Base-by-base conservation (phyloP, 257 asterid genomes). In the Penstemon newberryi region DNA sequence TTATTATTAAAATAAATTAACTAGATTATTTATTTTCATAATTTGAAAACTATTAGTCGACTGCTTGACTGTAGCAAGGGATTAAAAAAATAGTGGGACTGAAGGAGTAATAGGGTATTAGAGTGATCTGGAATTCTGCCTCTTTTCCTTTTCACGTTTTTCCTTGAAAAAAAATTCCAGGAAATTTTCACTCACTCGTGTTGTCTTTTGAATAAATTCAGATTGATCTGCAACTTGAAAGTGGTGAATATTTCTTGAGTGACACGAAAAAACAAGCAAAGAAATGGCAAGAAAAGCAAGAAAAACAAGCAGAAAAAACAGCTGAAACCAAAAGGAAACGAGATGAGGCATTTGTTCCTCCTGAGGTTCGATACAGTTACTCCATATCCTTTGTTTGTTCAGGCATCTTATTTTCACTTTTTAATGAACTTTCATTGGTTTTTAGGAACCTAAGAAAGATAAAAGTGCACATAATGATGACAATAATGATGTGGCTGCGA, bases 211-310 rank as follows among this genome's bases (percentile, higher is more conserved):
- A 45, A 36, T n/a, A 45, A 8, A 39, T 19, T 63, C 83, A 93
- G 97, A 68, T 93, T 75, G 98, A 90, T 86, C n/a, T 56, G 77
- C 90, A 82, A 81, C 73, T 93, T 82, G 98, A 84, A 83, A 86
- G 85, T 66, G 98, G 98, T 46, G 97, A 93, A 66, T 93, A 82
- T 82, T 93, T 93, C 90, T 72, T 87, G 47, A 85, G 87, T 70
- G 92, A 85, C 50, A 75, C 75, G 73, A 90, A 84, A 82, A 93
- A 88, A 78, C 86, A 76, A 73, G 91, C 89, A 0, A 90, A 85
- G 89, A 84, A 86, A 77, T 90, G 96, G 97, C 82, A 76, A 73
- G 98, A 90, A 62, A 93, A 85, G 83, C 97, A 86, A 83, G 92
- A 85, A 67, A 88, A 93, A 77, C 98, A 93, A 81, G 90, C 87